phyloP scores from a whole-genome alignment of 2,329 filamentous ascomycete species.

The Fusarium sororula region DNA sequence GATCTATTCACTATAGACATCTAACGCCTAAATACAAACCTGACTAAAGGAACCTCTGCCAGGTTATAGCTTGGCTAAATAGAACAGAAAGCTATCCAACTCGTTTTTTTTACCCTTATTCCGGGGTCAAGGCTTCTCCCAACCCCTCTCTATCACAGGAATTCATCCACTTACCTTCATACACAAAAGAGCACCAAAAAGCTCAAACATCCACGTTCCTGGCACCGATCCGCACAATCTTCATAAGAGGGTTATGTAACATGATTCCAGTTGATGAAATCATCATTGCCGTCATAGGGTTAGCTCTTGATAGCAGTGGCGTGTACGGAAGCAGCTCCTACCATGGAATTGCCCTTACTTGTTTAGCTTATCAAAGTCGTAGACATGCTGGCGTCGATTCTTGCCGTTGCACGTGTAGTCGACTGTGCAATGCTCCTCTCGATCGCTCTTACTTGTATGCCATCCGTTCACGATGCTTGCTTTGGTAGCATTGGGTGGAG shows the following conservation, averaged over 20 bases:
- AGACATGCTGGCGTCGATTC: no score
- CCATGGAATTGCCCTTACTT: no score
- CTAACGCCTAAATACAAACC: not conserved
- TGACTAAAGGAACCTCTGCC: accelerated
- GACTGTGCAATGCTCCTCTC: no score
- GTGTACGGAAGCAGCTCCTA: no score
- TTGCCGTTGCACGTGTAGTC: no score
- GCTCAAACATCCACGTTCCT: not conserved
- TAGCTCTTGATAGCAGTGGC: not conserved
- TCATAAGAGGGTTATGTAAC: accelerated
- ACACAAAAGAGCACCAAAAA: not conserved
- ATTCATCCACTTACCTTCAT: not conserved
- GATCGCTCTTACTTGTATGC: no score
- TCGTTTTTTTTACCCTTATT: no score
- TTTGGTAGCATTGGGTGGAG: no score
- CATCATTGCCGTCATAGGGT: accelerated
- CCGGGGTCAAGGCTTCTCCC: not conserved
- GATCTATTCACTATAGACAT: accelerated
- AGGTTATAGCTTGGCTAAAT: not conserved
- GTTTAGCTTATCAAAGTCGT: no score
- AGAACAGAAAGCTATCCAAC: no score
- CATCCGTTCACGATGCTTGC: no score
- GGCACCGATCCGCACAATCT: accelerated
- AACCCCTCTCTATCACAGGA: not conserved
- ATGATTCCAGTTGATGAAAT: not conserved